Conservation (phyloP, 257 asterid species). For the Solanum gandarillasii region DNA sequence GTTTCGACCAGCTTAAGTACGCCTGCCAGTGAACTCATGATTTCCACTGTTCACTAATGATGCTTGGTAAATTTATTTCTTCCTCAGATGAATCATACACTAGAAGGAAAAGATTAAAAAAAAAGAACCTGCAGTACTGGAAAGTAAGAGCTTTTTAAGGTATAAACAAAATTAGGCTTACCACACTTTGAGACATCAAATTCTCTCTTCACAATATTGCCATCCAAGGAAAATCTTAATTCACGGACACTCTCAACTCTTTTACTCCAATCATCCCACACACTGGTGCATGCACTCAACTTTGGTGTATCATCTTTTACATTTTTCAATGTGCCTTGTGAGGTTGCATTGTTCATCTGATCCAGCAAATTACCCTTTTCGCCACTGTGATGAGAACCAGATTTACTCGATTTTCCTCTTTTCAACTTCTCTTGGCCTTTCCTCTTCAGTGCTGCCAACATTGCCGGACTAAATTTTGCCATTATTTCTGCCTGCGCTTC, state of each 20-base stretch:
- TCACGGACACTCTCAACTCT: constrained; percentile 79
- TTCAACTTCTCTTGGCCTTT: constrained; percentile 53
- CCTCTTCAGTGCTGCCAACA: constrained; percentile 45
- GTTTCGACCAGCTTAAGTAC: not conserved
- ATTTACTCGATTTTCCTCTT: constrained; percentile 29
- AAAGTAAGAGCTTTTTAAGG: not conserved
- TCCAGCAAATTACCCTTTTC: constrained; percentile 18
- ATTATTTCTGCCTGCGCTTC: constrained; percentile 76
- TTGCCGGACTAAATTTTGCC: constrained; percentile 55
- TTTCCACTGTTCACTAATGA: not conserved
- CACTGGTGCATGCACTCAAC: constrained; percentile 20
- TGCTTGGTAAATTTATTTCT: not conserved
- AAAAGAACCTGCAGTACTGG: not conserved
- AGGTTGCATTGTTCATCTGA: constrained; percentile 15
- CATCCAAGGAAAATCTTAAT: constrained; percentile 71
- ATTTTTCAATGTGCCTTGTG: constrained; percentile 13
- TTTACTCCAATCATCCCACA: constrained; percentile 81
- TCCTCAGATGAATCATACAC: not conserved
- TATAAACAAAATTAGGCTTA: constrained; percentile 18
- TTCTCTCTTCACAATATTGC: constrained; percentile 32
- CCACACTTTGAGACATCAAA: constrained; percentile 28
- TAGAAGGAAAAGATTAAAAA: not conserved
- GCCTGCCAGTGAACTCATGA: not conserved
- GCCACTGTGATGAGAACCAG: constrained; percentile 17
- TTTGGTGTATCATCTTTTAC: constrained; percentile 14